Evolutionary conservation across 2,329 filamentous ascomycete species (phyloP), one percentile per base, ranked within the genome.

Genomic region (Cryphonectria naterciae): DNA sequence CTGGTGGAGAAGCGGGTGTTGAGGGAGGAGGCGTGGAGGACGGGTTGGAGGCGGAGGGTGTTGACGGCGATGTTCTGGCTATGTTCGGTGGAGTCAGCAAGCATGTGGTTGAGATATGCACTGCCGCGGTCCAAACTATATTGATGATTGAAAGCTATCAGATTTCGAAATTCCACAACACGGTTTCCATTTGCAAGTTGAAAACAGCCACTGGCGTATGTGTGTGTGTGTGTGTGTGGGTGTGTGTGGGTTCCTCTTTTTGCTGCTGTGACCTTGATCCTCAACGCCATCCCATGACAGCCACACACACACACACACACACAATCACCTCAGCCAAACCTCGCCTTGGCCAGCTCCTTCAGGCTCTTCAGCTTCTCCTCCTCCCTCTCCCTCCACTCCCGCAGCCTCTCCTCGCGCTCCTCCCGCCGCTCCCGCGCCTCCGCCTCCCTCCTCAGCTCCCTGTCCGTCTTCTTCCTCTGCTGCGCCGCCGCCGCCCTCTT

Each of bases 311-410:
- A 39, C 37, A 39, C 37, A 39, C 37, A 39, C 37, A 39, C 37
- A 39, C 7, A 37, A 10, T 11, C 37, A 39, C 37, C 37, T 11
- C 78, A 89, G 37, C 93, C 93, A 85, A 93, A 97, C 74, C 93
- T 87, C 82, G 93, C 88, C 81, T 87, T 91, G 22, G 94, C 95
- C 81, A 98, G 81, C 76, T 90, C 89, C 81, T 87, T 91, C 77
- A 98, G 77, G 86, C 93, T 94, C 65, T 89, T 89, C 85, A 98
- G 93, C 1, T 94, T 97, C 77, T 89, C 89, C 74, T 94, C 91
- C 81, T 98, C 95, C 80, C 94, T 93, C 76, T 88, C 88, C 77
- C 88, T 86, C 80, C 93, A 91, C 74, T 87, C 89, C 75, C 86
- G 84, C 67, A 95, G 78, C 75, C 90, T 87, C 83, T 94, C 92